Base-by-base conservation (phyloP, 352 stramenopile species). In the Phytophthora podocarpi region DNA sequence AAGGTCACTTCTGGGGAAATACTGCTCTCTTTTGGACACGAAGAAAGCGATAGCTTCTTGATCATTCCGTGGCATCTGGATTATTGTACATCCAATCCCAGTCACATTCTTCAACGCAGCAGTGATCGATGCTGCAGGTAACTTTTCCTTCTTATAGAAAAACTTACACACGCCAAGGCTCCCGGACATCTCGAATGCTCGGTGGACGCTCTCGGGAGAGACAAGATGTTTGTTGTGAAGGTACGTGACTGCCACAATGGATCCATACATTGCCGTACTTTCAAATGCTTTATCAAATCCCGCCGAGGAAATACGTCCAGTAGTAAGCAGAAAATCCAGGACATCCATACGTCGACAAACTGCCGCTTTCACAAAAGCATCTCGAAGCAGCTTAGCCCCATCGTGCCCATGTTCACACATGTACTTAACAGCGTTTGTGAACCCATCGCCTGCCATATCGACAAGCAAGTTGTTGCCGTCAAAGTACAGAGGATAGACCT, bases 341-440 rank as follows among this genome's bases (percentile, higher is more conserved):
- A 53, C 34, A 8, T 40, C 18, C 8, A 9, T 31, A 31, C 30
- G 30, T n/a, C 20, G 20, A 20, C 7, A 12, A 11, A 13, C 34
- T 4, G 30, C 11, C 16, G 20, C 28, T 11, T 18, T 20, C 8
- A 28, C 20, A 30, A 40, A 28, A 40, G 28, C 30, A 8, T 40
- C 30, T 23, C 11, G 10, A 3, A 53, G 9, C 30, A 53, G 3
- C 9, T 41, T 12, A n/a, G 28, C 24, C 23, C 20, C 28, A n/a
- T 21, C 6, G 16, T 47, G 18, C 4, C 49, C 49, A 11, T 21
- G 9, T 5, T 42, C 26, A 26, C 26, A 58, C 35, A 49, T 31
- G 18, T 58, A 58, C 18, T 39, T 58, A n/a, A 58, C 37, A 20
- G 37, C 27, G 2, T 48, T 37, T 8, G 37, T 41, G 16, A 24